phyloP scores from a whole-genome alignment of 202 grass and related monocot species.

The Cymbopogon flexuosus region DNA sequence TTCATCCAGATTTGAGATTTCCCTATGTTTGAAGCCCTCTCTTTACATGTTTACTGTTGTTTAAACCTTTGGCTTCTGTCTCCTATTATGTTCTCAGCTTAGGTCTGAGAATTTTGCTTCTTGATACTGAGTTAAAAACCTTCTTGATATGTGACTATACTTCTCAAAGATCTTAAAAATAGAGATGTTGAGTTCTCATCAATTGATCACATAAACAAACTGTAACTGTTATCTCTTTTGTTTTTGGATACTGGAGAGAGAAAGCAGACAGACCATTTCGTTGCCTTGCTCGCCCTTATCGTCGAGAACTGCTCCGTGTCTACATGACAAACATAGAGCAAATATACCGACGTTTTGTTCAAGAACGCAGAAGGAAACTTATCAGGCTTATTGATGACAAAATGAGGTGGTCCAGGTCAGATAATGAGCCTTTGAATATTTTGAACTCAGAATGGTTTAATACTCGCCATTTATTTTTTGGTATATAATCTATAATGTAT shows the following conservation, averaged over 20 bases:
- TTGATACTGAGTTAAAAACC: background rate
- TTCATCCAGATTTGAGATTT: background rate
- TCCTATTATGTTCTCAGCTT: conserved; percentile 20
- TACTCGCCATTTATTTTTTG: background rate
- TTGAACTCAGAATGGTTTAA: background rate
- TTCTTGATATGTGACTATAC: background rate
- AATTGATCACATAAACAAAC: background rate
- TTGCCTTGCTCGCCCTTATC: conserved; percentile 65
- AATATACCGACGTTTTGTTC: conserved; percentile 62
- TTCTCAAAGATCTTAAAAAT: background rate
- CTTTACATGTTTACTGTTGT: conserved; percentile 1
- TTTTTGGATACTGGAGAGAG: conserved; percentile 51
- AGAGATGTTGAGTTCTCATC: background rate
- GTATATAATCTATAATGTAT: conserved; percentile 18
- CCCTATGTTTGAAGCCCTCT: conserved; percentile 6
- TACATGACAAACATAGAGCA: conserved; percentile 79
- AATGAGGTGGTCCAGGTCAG: conserved; percentile 69
- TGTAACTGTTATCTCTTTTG: conserved; percentile 21
- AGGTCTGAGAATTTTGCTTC: background rate
- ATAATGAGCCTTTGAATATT: conserved; percentile 4
- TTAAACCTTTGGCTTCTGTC: conserved; percentile 20
- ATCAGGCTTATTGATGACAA: conserved; percentile 60
- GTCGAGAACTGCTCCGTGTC: conserved; percentile 55
- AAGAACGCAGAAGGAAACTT: conserved; percentile 59
- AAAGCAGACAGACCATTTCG: conserved; percentile 62